phyloP scores from a whole-genome alignment of 306 rosid species.

The Prunus salicina region DNA sequence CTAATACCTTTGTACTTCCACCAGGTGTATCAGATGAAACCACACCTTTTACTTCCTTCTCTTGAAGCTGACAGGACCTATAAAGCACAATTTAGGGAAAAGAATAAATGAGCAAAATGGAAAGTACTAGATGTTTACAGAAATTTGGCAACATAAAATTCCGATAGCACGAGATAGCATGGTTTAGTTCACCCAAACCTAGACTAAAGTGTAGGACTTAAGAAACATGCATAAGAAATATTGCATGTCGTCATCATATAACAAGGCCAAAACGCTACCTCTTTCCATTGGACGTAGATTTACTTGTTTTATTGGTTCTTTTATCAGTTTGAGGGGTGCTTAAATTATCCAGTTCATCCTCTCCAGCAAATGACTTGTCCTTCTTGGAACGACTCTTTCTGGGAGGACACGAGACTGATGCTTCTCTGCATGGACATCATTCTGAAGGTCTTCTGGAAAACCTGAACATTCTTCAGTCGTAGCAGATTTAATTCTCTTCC shows the following conservation, averaged over 20 bases:
- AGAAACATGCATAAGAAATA: neutral
- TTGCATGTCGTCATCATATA: constrained; percentile 16
- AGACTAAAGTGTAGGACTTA: neutral
- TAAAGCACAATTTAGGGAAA: constrained; percentile 16
- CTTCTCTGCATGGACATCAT: constrained; percentile 22
- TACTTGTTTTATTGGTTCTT: constrained; percentile 32
- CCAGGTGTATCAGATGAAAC: constrained; percentile 31
- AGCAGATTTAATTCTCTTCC: constrained; percentile 65
- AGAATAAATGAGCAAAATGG: neutral
- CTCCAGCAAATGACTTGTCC: constrained; percentile 36
- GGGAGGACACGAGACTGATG: constrained; percentile 16
- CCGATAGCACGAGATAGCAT: neutral
- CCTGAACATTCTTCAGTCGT: constrained; percentile 33
- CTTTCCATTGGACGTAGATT: constrained; percentile 28
- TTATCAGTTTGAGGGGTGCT: constrained; percentile 24
- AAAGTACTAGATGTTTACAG: neutral
- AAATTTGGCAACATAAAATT: neutral
- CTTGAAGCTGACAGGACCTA: constrained; percentile 56
- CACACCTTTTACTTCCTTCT: constrained; percentile 31
- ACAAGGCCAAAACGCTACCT: constrained; percentile 44
- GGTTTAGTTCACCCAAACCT: neutral
- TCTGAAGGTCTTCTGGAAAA: constrained; percentile 33
- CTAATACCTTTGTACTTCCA: constrained; percentile 57
- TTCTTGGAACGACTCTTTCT: constrained; percentile 35
- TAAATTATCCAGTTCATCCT: constrained; percentile 33